Conservation (phyloP, 257 asterid genomes). For the Salvia splendens region DNA sequence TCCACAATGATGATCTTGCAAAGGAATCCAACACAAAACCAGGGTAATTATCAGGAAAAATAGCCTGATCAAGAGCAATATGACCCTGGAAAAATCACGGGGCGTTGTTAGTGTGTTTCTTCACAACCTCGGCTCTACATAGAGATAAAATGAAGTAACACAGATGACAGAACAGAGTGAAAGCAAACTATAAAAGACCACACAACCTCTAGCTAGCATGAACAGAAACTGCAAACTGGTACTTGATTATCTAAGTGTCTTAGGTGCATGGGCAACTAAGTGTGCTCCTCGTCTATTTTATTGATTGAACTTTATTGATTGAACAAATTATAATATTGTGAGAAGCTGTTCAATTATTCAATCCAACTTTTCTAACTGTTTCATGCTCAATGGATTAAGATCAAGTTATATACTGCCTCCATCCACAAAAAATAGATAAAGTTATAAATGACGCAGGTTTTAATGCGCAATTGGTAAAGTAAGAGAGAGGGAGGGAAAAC, state of each 20-base stretch:
- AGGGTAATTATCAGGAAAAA: constrained; percentile 94
- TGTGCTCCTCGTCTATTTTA: neutral
- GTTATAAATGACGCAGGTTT: no score
- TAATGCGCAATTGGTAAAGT: no score
- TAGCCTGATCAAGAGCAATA: constrained; percentile 92
- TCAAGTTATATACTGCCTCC: no score
- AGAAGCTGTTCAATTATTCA: neutral
- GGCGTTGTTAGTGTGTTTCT: constrained; percentile 20
- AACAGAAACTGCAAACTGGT: neutral
- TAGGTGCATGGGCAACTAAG: constrained; percentile 5
- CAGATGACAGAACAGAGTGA: constrained; percentile 15
- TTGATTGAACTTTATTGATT: constrained; percentile 7
- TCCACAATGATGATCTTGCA: constrained; percentile 94
- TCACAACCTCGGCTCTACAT: constrained; percentile 4
- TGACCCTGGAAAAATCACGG: constrained; percentile 71
- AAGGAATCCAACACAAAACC: constrained; percentile 95
- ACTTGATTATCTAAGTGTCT: neutral
- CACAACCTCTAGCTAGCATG: constrained; percentile 9
- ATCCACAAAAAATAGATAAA: no score
- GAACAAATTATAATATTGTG: neutral
- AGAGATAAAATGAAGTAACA: constrained; percentile 12
- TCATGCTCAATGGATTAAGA: neutral
- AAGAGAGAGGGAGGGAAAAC: no score
- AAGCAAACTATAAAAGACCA: constrained; percentile 7
- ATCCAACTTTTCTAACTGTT: neutral